A percentile compares a stretch with the other conserved stretches of the same genome.
Conservation (phyloP, 1,284 basidiomycete species). For the Athelia sp. region DNA sequence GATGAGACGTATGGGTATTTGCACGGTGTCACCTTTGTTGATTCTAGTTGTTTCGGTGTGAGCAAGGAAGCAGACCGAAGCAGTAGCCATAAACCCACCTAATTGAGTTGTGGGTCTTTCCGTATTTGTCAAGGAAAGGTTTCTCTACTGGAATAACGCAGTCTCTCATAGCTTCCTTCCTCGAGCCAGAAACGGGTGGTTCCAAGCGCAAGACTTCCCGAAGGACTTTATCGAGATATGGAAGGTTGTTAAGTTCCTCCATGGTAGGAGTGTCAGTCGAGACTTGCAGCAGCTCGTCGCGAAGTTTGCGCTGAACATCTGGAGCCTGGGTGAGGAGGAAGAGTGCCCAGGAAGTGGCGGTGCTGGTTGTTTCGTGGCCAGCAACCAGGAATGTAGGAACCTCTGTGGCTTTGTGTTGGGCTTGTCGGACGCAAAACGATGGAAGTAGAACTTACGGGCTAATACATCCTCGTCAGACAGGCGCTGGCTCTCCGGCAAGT, state of each 20-base stretch:
- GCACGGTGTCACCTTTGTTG: neutral
- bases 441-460: conserved; percentile 10
- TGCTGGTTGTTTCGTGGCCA: conserved; percentile 25
- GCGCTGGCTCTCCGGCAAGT: neutral
- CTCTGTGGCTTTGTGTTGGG: conserved; percentile 19
- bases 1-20: neutral
- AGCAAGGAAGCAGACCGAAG: too few species aligned
- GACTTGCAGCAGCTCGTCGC: conserved; percentile 31
- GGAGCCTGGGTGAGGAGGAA: conserved; percentile 34
- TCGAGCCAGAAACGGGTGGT: conserved; percentile 12
- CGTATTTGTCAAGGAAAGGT: conserved; percentile 16
- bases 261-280: conserved; percentile 18
- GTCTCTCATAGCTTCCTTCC: conserved; percentile 16
- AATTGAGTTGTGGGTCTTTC: conserved; percentile 13
- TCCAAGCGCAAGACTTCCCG: conserved; percentile 20
- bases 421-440: too few species aligned
- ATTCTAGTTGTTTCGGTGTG: neutral
- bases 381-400: conserved; percentile 46
- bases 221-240: conserved; percentile 28
- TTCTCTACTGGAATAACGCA: conserved; percentile 19
- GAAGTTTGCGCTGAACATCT: conserved; percentile 37
- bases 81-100: conserved; percentile 10
- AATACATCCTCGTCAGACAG: conserved; percentile 15
- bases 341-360: conserved; percentile 43
- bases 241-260: conserved; percentile 27